Percentiles rank a stretch among this genome's conserved stretches.
phyloP scores from a whole-genome alignment of 2,329 filamentous ascomycete species.

The Botrytis paeoniae region DNA sequence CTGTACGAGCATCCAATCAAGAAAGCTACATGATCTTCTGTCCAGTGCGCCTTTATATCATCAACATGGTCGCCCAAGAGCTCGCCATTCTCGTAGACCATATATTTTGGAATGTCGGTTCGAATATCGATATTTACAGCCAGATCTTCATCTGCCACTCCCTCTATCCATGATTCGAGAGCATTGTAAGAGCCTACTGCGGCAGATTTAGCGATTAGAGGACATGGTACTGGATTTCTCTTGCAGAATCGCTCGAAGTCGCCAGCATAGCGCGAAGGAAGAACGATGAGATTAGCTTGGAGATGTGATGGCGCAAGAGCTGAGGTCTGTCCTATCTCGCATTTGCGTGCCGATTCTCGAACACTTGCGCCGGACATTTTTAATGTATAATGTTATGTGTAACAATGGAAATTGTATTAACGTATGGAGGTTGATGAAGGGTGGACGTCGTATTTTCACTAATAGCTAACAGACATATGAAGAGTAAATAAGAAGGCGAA shows the following conservation, averaged over 20 bases:
- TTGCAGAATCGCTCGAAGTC: conserved; percentile 13
- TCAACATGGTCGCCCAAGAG: conserved; percentile 40
- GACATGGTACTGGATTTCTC: conserved; percentile 17
- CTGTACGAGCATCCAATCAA: conserved; percentile 63
- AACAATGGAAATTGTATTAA: background rate
- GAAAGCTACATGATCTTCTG: conserved; percentile 57
- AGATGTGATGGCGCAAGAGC: conserved; percentile 12
- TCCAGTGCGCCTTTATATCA: conserved; percentile 53
- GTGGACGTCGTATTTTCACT: no score
- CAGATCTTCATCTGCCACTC: conserved; percentile 37
- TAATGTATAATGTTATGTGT: background rate
- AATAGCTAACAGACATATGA: background rate
- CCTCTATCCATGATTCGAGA: conserved; percentile 28
- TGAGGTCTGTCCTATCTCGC: conserved; percentile 6
- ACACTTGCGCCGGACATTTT: background rate
- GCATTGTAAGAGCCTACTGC: background rate
- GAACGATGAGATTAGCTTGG: conserved; percentile 17
- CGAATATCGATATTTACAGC: conserved; percentile 52
- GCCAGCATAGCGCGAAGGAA: conserved; percentile 12
- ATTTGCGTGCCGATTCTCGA: conserved; percentile 1
- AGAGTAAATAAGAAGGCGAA: background rate
- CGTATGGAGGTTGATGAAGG: background rate
- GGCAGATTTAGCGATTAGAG: conserved; percentile 24
- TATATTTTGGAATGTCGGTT: conserved; percentile 56
- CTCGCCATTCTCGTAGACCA: conserved; percentile 52